Percentiles rank a stretch among this genome's conserved stretches.
phyloP scores from a whole-genome alignment of 441 rosid species.

The Melastoma candidum region DNA sequence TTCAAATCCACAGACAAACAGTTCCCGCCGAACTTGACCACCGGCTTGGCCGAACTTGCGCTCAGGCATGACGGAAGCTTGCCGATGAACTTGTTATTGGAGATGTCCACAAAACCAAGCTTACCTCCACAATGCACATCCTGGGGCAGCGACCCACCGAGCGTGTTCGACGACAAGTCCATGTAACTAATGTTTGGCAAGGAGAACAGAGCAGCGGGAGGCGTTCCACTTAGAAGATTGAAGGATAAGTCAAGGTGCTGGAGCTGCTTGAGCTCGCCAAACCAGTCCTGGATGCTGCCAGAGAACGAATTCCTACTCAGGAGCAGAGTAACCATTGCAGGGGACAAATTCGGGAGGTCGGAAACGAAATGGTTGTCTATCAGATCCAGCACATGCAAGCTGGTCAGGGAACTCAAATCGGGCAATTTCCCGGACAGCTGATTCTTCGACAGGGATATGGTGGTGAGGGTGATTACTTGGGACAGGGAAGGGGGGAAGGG shows the following conservation, averaged over 20 bases:
- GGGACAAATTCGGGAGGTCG: constrained; percentile 64
- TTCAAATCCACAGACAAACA: constrained; percentile 49
- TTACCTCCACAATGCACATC: constrained; percentile 55
- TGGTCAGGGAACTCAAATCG: constrained; percentile 53
- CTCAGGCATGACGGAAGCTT: constrained; percentile 73
- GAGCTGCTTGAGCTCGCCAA: constrained; percentile 51
- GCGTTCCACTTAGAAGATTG: constrained; percentile 64
- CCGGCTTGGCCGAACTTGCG: constrained; percentile 40
- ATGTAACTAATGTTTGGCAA: constrained; percentile 75
- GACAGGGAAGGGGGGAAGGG: constrained; percentile 62
- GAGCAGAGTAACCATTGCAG: constrained; percentile 57
- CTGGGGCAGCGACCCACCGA: constrained; percentile 52
- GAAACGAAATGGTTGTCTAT: constrained; percentile 79
- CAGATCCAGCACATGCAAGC: constrained; percentile 68
- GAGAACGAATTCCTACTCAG: constrained; percentile 75
- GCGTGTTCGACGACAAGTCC: constrained; percentile 72
- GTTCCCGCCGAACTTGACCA: constrained; percentile 59
- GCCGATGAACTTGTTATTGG: constrained; percentile 65
- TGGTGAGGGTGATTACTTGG: constrained; percentile 46
- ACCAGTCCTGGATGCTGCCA: constrained; percentile 50
- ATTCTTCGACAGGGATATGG: constrained; percentile 70
- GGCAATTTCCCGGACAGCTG: constrained; percentile 73
- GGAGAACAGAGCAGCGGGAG: constrained; percentile 59
- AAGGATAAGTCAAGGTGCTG: constrained; percentile 87
- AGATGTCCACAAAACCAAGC: constrained; percentile 88